Evolutionary conservation across 306 rosid genomes (phyloP).

Genomic region (Erythrophleum fordii): DNA sequence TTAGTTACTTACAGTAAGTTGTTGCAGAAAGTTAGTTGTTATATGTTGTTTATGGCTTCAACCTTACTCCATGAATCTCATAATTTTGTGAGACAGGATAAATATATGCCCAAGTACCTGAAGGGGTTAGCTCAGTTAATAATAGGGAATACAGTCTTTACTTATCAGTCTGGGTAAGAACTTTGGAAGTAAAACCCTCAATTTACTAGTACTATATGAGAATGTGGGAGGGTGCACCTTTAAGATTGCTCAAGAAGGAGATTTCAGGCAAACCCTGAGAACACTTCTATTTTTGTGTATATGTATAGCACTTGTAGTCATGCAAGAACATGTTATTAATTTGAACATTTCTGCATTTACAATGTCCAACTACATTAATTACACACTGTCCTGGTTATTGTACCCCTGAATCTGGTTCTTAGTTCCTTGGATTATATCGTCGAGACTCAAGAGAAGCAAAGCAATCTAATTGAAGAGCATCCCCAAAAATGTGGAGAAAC

Average conservation of each 20-base stretch:
- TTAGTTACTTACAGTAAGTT: neutral
- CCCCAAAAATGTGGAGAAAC: neutral
- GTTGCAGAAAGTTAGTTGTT: constrained; percentile 16
- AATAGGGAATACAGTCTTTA: neutral
- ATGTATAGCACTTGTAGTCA: neutral
- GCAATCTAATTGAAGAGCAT: neutral
- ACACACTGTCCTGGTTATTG: neutral
- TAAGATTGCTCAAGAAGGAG: neutral
- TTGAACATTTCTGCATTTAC: neutral
- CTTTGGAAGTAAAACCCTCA: neutral
- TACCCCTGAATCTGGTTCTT: neutral
- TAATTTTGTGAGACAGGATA: neutral
- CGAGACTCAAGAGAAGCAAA: neutral
- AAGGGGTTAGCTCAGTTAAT: neutral
- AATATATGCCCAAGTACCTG: neutral
- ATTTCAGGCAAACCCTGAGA: neutral
- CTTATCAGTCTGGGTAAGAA: neutral
- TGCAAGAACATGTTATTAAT: constrained; percentile 5
- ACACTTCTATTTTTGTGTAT: too few species aligned
- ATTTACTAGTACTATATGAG: neutral
- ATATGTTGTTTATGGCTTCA: constrained; percentile 21
- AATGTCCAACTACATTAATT: constrained; percentile 5
- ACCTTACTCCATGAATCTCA: neutral
- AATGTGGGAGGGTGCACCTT: neutral
- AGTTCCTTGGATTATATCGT: neutral